These are phyloP conservation scores for Mortierella claussenii DNA, from an alignment of 192 early-diverging fungal genomes.

Conservation along the genomic window DNA sequence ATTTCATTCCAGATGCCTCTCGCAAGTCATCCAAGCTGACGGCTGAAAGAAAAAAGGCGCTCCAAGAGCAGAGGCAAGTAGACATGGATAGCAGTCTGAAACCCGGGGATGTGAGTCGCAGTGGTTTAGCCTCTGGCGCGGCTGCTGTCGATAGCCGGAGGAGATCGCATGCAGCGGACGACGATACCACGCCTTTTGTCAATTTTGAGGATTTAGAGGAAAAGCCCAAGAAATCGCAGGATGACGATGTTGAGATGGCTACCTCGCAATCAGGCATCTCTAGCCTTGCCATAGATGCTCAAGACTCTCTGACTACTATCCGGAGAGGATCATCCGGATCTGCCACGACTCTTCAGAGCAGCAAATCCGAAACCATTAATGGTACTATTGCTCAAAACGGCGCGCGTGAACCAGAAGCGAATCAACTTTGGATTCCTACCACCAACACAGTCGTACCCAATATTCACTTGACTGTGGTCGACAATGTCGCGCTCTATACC, in stretches of 20 bases:
- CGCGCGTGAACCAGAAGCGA: slow-evolving; percentile 40
- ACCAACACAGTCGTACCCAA: slow-evolving; percentile 46
- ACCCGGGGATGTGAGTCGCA: slow-evolving; percentile 1
- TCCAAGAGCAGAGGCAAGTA: slow-evolving; percentile 9
- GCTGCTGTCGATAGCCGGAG: slow-evolving; percentile 19
- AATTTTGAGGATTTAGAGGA: slow-evolving; percentile 52
- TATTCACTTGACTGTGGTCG: slow-evolving; percentile 65
- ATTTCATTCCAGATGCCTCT: background rate
- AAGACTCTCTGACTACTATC: background rate
- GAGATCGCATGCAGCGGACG: slow-evolving; percentile 45
- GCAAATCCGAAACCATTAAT: background rate
- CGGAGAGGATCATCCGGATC: background rate
- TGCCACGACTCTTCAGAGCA: background rate
- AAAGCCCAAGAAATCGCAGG: slow-evolving; percentile 21
- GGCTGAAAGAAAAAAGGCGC: slow-evolving; percentile 19
- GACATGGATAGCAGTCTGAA: slow-evolving; percentile 2
- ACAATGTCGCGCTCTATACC: slow-evolving; percentile 60
- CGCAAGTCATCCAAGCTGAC: slow-evolving; percentile 5
- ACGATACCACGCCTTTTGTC: slow-evolving; percentile 48
- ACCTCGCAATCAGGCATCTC: background rate
- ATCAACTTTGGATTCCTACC: slow-evolving; percentile 47
- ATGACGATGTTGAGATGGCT: slow-evolving; percentile 41
- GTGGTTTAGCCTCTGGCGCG: background rate
- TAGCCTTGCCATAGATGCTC: background rate
- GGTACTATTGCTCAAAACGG: slow-evolving; percentile 32